Base-by-base conservation (phyloP, 441 rosid species). In the Manihot esculenta region DNA sequence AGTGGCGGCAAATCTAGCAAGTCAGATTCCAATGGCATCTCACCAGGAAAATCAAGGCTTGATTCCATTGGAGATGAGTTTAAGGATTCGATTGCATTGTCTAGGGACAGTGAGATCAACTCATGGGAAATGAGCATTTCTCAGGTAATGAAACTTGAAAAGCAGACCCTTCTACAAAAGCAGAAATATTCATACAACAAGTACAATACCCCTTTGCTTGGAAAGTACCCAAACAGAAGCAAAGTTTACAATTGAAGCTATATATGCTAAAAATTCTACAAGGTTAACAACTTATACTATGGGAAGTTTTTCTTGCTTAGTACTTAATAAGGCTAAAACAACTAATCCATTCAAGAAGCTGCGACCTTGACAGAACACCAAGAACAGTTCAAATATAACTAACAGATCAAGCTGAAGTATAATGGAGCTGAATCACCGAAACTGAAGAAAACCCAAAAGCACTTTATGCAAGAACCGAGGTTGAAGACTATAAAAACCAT, bases 1-100 rank as follows among this genome's bases (percentile, higher is more conserved):
- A 60, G 76, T 38, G 75, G 71, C 9, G 85, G 77, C 48, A 86
- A 84, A 66, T 81, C 87, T 61, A 74, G 60, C 75, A 77, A 76
- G 65, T 85, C 86, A 66, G 79, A 68, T 70, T 76, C 63, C 17
- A 78, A 69, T 14, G 74, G 78, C 68, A 74, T 68, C 69, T 75
- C 79, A 61, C 64, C 69, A 26, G 68, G 54, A 42, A 72, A 74
- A 74, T 69, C 85, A 24, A 73, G 66, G 55, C 62, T 73, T 55
- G 84, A 76, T 73, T 24, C 82, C 81, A 80, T 71, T 44, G 69
- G 76, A 51, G 74, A 69, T 69, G 85, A 76, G 21, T 42, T 49
- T 62, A 79, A 42, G 14, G 72, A 73, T 54, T 38, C 80, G 62
- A 64, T 66, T 61, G 58, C 78, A 63, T 84, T 35, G 27, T 68